Evolutionary conservation across 176 grass and related monocot genomes (phyloP).

Genomic region (Calamus simplicifolius): DNA sequence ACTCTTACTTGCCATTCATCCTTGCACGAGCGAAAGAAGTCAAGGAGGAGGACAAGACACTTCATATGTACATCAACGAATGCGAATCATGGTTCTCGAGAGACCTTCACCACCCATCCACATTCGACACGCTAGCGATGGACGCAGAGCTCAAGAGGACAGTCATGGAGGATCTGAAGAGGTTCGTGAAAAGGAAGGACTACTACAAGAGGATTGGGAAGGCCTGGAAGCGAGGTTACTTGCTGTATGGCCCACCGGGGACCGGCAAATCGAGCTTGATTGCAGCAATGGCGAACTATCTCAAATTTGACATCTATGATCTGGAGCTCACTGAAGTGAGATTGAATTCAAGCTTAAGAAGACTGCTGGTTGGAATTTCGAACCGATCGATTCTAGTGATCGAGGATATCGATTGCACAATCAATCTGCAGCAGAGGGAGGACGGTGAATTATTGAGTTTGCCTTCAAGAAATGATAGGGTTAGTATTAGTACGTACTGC

Average conservation of each 20-base stretch:
- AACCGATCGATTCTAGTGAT: slow-evolving; percentile 79
- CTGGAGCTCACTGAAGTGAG: slow-evolving; percentile 69
- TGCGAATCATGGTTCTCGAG: slow-evolving; percentile 51
- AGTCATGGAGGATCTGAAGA: slow-evolving; percentile 63
- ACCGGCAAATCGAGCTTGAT: slow-evolving; percentile 94
- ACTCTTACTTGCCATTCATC: slow-evolving; percentile 64
- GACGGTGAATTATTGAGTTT: slow-evolving; percentile 1
- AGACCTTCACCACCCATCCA: slow-evolving; percentile 69
- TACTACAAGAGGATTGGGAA: slow-evolving; percentile 79
- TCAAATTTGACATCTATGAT: slow-evolving; percentile 88
- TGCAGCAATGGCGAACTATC: slow-evolving; percentile 83
- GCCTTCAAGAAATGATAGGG: slow-evolving; percentile 35
- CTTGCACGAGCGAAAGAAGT: slow-evolving; percentile 44
- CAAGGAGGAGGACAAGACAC: slow-evolving; percentile 52
- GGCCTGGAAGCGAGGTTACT: slow-evolving; percentile 86
- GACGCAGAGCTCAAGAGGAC: slow-evolving; percentile 39
- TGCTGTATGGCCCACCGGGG: slow-evolving; percentile 72
- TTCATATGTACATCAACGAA: slow-evolving; percentile 87
- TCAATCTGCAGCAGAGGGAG: slow-evolving; percentile 47
- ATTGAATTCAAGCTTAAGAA: slow-evolving; percentile 46
- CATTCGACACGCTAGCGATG: slow-evolving; percentile 70
- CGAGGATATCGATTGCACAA: slow-evolving; percentile 73
- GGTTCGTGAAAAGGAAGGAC: slow-evolving; percentile 60
- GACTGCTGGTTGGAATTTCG: slow-evolving; percentile 55
- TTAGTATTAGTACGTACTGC: no score